phyloP scores from a whole-genome alignment of 345 rosid species.

The Luvunga scandens region DNA sequence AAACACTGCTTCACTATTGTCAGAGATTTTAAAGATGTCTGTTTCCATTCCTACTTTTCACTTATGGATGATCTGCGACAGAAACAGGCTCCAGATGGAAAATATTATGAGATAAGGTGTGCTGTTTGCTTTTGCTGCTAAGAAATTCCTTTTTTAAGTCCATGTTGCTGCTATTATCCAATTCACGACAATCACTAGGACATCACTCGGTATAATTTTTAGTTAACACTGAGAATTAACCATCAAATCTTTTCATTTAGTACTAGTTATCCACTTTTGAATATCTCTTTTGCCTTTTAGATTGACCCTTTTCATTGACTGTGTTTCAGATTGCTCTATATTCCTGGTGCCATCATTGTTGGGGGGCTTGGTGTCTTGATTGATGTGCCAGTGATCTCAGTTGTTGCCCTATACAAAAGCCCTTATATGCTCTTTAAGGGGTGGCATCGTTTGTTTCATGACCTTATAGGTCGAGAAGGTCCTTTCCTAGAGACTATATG shows the following conservation, averaged over 20 bases:
- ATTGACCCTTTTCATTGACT: background rate
- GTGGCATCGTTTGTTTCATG: constrained; percentile 91
- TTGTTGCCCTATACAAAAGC: constrained; percentile 76
- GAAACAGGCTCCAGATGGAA: constrained; percentile 43
- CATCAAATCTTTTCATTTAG: background rate
- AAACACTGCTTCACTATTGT: constrained; percentile 60
- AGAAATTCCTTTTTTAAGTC: background rate
- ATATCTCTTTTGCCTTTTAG: background rate
- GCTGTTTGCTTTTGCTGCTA: background rate
- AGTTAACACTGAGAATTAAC: background rate
- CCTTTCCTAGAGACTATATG: constrained; percentile 98
- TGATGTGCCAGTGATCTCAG: constrained; percentile 67
- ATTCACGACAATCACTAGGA: background rate
- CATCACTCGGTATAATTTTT: background rate
- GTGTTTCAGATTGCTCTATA: constrained; percentile 56
- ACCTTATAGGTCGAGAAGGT: constrained; percentile 92
- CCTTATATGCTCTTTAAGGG: constrained; percentile 94
- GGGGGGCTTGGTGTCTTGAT: constrained; percentile 61
- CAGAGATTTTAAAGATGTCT: constrained; percentile 71
- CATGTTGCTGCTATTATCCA: background rate
- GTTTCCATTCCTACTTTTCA: constrained; percentile 71
- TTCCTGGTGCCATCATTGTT: constrained; percentile 69
- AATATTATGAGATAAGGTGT: constrained; percentile 87
- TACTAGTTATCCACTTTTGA: background rate
- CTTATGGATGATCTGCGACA: constrained; percentile 66